These are phyloP conservation scores for Pythium chondricola DNA, from an alignment of 352 stramenopile species.

Conservation along the genomic window DNA sequence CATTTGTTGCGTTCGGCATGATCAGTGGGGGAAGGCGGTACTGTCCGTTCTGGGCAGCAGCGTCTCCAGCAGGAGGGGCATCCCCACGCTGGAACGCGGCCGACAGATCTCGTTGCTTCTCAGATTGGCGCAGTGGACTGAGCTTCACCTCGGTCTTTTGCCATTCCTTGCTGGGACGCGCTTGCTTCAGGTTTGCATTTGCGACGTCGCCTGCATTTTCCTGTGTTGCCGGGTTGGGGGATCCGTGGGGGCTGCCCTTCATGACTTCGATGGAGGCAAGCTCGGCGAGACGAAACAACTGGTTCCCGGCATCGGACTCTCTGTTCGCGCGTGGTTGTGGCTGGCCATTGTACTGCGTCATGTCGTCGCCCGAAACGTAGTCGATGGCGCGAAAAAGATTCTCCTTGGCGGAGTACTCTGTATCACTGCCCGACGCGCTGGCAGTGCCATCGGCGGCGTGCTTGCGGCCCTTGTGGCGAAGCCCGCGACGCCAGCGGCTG, in stretches of 20 bases:
- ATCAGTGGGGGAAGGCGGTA: conserved; percentile 63
- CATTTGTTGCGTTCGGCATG: conserved; percentile 27
- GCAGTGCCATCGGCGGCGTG: conserved; percentile 31
- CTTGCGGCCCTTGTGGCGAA: conserved; percentile 78
- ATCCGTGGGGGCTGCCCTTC: conserved; percentile 15
- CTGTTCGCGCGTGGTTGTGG: neutral
- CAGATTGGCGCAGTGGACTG: conserved; percentile 38
- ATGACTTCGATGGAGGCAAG: conserved; percentile 73
- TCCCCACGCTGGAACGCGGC: conserved; percentile 13
- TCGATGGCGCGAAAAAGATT: conserved; percentile 61
- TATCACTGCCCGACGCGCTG: conserved; percentile 26
- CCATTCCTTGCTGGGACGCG: conserved; percentile 36
- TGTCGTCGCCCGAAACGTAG: conserved; percentile 52
- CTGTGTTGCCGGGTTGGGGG: conserved; percentile 12
- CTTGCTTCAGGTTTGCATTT: conserved; percentile 17
- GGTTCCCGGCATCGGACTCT: conserved; percentile 23
- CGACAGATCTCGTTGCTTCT: conserved; percentile 22
- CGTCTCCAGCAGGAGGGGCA: conserved; percentile 18
- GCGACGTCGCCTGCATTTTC: conserved; percentile 13
- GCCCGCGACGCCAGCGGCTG: conserved; percentile 64
- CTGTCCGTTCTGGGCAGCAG: conserved; percentile 3
- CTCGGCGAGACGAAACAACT: conserved; percentile 72
- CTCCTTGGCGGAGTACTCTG: conserved; percentile 46
- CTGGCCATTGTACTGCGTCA: conserved; percentile 17
- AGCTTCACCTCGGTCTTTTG: conserved; percentile 59